Conservation (phyloP, 2,329 filamentous ascomycete genomes). For the Parascedosporium putredinis region DNA sequence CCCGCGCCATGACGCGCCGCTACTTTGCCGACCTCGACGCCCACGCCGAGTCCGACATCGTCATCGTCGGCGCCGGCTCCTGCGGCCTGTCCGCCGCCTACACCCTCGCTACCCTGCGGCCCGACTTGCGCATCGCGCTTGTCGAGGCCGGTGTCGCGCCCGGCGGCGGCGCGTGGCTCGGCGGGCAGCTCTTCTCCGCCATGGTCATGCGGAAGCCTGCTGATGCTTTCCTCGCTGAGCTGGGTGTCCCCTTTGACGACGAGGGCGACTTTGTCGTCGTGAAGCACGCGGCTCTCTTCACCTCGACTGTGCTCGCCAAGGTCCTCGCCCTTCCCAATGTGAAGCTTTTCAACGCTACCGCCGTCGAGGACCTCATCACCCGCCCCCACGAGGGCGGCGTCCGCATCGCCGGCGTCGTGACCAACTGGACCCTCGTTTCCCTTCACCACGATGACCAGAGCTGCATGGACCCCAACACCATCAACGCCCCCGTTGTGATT, state of each 20-base stretch:
- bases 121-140: constrained; percentile 85
- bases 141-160: constrained; percentile 82
- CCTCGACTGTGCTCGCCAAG: constrained; percentile 72
- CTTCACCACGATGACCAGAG: constrained; percentile 83
- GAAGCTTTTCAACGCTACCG: constrained; percentile 92
- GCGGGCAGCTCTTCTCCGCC: constrained; percentile 86
- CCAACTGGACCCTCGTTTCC: constrained; percentile 88
- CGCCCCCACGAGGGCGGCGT: constrained; percentile 49
- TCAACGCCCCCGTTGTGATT: constrained; percentile 83
- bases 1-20: constrained; percentile 83
- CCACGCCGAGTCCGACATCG: constrained; percentile 87
- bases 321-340: constrained; percentile 81
- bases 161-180: constrained; percentile 84
- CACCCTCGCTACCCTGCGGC: constrained; percentile 70
- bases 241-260: constrained; percentile 79
- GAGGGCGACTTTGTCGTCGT: constrained; percentile 84
- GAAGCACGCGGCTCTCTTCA: constrained; percentile 90
- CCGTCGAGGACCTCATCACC: constrained; percentile 87
- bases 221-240: constrained; percentile 69
- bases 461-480: constrained; percentile 97
- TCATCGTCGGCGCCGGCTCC: constrained; percentile 84
- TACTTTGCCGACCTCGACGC: constrained; percentile 85
- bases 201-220: constrained; percentile 95
- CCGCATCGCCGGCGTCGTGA: constrained; percentile 79
- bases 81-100: constrained; percentile 82